Base-by-base conservation (phyloP, 768 basidiomycete species). In the Symmetrospora coprosmae region DNA sequence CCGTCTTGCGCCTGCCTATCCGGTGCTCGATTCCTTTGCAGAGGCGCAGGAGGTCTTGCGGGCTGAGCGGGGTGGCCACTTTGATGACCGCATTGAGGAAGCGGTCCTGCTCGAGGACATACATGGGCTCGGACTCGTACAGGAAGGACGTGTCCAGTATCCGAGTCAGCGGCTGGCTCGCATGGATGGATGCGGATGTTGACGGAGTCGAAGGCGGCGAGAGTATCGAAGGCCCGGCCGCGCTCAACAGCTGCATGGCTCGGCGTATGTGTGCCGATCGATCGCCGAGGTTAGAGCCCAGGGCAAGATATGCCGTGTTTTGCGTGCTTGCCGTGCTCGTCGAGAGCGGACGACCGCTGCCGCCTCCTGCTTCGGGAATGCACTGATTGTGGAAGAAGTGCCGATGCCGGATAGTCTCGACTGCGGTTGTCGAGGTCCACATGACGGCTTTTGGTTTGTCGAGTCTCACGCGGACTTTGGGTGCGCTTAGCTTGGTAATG, bases 81-180 rank as follows among this genome's bases (percentile, higher is more conserved):
- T 88, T 75, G 63, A 88, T 85, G n/a, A 86, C 87, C 65, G 86
- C 85, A 68, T 96, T 99, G 61, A 85, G 78, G 73, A 96, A 97
- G 34, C 76, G 74, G 13, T 83, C 85, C 71, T 99, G 94, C 60
- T 94, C 84, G 11, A 80, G 80, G 40, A 92, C 84, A 70, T 99
- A 97, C 94, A 99, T 97, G 0, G 94, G 87, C 11, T 83, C 77
- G 19, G 85, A 90, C 73, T 96, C 85, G 70, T 96, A 97, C 75
- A 96, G 70, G 73, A 89, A 86, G 69, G 87, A 89, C 0, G 87
- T 90, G 66, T 86, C 78, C 21, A 82, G 72, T 28, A 92, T 75
- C 16, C 68, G 79, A 79, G 13, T 71, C 63, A 13, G 51, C 65
- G 50, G 52, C 23, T 17, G 28, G 46, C 23, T 7, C 8, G 52